phyloP scores from a whole-genome alignment of 768 basidiomycete species.

The Suillus ampliporus region DNA sequence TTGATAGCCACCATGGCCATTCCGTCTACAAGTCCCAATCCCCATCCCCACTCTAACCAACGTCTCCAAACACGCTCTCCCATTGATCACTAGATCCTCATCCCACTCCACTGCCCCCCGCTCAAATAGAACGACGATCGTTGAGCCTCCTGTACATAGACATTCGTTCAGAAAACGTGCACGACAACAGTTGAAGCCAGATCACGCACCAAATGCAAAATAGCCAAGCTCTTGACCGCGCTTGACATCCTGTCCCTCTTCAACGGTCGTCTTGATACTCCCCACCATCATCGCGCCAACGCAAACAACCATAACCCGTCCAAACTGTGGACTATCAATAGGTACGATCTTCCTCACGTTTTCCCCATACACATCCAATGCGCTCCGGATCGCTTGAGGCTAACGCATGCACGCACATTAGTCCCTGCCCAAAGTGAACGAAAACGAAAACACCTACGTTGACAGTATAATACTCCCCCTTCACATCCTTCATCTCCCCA shows the following conservation, averaged over 20 bases:
- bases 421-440: background rate
- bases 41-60: slow-evolving; percentile 89
- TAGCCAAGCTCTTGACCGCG: slow-evolving; percentile 93
- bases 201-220: slow-evolving; percentile 86
- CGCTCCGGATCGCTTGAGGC: slow-evolving; percentile 93
- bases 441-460: slow-evolving; percentile 57
- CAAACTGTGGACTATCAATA: slow-evolving; percentile 89
- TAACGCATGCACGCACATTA: slow-evolving; percentile 35
- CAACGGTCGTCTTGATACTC: slow-evolving; percentile 85
- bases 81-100: slow-evolving; percentile 86
- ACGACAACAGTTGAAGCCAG: slow-evolving; percentile 6
- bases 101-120: slow-evolving; percentile 89
- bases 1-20: background rate
- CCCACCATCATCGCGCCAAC: slow-evolving; percentile 97
- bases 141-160: slow-evolving; percentile 72
- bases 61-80: slow-evolving; percentile 86
- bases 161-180: slow-evolving; percentile 6
- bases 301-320: slow-evolving; percentile 90
- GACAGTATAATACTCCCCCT: slow-evolving; percentile 96
- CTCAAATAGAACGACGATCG: slow-evolving; percentile 90
- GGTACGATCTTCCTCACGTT: slow-evolving; percentile 93
- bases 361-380: slow-evolving; percentile 92
- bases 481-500: slow-evolving; percentile 80
- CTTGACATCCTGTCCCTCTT: slow-evolving; percentile 79
- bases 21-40: slow-evolving; percentile 55